These are phyloP conservation scores for Nepenthes gracilis DNA, from an alignment of 148 eudicot species.

Conservation along the genomic window DNA sequence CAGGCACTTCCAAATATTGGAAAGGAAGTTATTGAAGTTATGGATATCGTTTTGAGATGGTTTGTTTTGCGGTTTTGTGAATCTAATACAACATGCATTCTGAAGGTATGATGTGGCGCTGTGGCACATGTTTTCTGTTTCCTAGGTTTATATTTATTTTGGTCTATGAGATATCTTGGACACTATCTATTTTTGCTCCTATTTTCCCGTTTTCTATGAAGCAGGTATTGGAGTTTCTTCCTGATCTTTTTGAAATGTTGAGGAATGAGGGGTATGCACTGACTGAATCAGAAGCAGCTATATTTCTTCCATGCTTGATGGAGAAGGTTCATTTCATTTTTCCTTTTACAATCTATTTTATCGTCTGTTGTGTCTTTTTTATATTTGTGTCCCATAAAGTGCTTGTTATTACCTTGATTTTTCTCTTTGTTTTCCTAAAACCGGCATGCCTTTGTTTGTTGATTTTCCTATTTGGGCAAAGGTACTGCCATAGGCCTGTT, in stretches of 20 bases:
- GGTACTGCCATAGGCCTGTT: no score
- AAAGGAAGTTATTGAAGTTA: slow-evolving; percentile 73
- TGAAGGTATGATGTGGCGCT: slow-evolving; percentile 44
- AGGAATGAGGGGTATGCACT: slow-evolving; percentile 71
- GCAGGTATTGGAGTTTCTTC: slow-evolving; percentile 91
- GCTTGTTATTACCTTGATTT: not conserved
- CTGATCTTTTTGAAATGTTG: slow-evolving; percentile 72
- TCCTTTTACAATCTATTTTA: not conserved
- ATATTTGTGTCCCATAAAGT: not conserved
- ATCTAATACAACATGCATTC: slow-evolving; percentile 85
- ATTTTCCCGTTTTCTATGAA: not conserved
- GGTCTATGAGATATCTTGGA: not conserved
- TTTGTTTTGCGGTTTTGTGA: slow-evolving; percentile 88
- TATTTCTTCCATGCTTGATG: slow-evolving; percentile 80
- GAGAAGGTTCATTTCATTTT: slow-evolving; percentile 57
- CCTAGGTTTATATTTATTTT: not conserved
- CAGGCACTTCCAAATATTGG: slow-evolving; percentile 80
- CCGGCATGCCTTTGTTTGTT: no score
- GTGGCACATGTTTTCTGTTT: not conserved
- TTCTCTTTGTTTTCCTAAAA: no score
- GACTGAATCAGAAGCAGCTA: slow-evolving; percentile 90
- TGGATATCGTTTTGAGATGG: slow-evolving; percentile 90
- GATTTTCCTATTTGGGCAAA: no score
- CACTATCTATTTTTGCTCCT: not conserved
- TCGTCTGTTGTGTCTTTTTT: not conserved